Evolutionary conservation across 2,329 filamentous ascomycete species (phyloP).

Genomic region (Raffaelea deltoideospora): DNA sequence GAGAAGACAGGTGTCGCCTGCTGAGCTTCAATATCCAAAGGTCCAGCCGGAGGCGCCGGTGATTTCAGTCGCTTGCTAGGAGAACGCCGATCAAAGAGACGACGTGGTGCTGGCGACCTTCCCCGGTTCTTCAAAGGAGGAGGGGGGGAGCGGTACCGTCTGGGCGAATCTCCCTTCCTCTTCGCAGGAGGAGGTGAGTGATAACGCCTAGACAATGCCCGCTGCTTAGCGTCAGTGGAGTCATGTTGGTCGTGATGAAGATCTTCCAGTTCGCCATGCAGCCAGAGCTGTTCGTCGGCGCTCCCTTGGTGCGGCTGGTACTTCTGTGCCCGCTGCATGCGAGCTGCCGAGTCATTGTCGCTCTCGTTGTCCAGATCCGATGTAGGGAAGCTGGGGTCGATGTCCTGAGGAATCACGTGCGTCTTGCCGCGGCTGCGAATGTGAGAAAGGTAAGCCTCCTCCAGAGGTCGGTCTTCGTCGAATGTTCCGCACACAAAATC

Average conservation of each 20-base stretch:
- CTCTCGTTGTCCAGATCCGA: slow-evolving; percentile 83
- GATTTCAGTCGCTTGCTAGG: slow-evolving; percentile 50
- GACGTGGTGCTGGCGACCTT: slow-evolving; percentile 41
- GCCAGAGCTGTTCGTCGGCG: slow-evolving; percentile 47
- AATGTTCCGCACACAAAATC: slow-evolving; percentile 98
- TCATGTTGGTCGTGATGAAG: slow-evolving; percentile 44
- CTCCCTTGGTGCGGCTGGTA: slow-evolving; percentile 44
- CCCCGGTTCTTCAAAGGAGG: slow-evolving; percentile 35
- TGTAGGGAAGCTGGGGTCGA: slow-evolving; percentile 92
- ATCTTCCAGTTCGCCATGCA: slow-evolving; percentile 58
- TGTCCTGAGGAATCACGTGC: slow-evolving; percentile 79
- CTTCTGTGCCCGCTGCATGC: slow-evolving; percentile 16
- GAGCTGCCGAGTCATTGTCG: slow-evolving; percentile 42
- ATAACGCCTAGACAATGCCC: slow-evolving; percentile 45
- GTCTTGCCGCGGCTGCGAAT: slow-evolving; percentile 71
- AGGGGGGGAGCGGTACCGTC: slow-evolving; percentile 43
- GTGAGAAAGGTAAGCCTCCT: slow-evolving; percentile 80
- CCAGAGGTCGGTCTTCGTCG: slow-evolving; percentile 87
- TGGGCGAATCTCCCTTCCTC: slow-evolving; percentile 42
- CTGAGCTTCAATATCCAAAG: not conserved
- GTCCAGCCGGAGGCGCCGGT: slow-evolving; percentile 32
- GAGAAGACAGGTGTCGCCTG: slow-evolving; percentile 20
- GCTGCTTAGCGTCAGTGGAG: slow-evolving; percentile 28
- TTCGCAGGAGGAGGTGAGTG: slow-evolving; percentile 39
- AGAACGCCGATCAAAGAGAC: slow-evolving; percentile 52